Conservation (phyloP, 2,329 filamentous ascomycete species). For the Didymella sp. region DNA sequence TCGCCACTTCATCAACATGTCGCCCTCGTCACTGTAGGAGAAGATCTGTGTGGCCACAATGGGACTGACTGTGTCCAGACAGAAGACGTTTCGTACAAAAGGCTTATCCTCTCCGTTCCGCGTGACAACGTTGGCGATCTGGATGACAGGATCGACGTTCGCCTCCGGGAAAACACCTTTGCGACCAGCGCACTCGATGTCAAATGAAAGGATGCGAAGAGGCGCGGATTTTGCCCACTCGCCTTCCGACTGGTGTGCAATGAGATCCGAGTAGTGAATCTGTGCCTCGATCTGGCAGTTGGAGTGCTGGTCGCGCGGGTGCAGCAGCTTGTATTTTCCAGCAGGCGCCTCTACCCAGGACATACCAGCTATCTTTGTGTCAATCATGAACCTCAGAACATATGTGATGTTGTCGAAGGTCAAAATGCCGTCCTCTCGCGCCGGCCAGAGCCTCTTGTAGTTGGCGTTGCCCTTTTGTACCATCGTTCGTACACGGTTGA, state of each 20-base stretch:
- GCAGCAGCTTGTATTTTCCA: conserved; percentile 74
- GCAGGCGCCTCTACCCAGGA: conserved; percentile 91
- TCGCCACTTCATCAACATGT: conserved; percentile 93
- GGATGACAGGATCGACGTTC: conserved; percentile 90
- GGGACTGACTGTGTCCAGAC: conserved; percentile 85
- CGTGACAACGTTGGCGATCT: conserved; percentile 96
- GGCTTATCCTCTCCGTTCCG: conserved; percentile 94
- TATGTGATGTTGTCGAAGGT: conserved; percentile 98
- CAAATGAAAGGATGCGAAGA: conserved; percentile 89
- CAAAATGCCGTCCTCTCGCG: conserved; percentile 70
- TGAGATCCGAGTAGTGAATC: conserved; percentile 80
- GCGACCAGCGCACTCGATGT: conserved; percentile 97
- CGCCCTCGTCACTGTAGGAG: conserved; percentile 79
- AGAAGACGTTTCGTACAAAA: conserved; percentile 96
- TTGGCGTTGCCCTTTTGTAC: conserved; percentile 82
- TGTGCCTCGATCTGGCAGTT: conserved; percentile 96
- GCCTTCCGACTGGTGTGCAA: conserved; percentile 86
- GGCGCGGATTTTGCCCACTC: conserved; percentile 99
- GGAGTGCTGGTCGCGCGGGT: conserved; percentile 73
- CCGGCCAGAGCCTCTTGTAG: conserved; percentile 86
- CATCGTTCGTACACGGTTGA: conserved; percentile 74
- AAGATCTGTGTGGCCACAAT: conserved; percentile 96
- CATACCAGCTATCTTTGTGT: conserved; percentile 94
- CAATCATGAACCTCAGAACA: conserved; percentile 95
- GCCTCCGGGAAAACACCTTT: conserved; percentile 98